These are phyloP conservation scores for Claviceps sp. DNA, from an alignment of 2,329 filamentous ascomycete genomes.

Conservation along the genomic window DNA sequence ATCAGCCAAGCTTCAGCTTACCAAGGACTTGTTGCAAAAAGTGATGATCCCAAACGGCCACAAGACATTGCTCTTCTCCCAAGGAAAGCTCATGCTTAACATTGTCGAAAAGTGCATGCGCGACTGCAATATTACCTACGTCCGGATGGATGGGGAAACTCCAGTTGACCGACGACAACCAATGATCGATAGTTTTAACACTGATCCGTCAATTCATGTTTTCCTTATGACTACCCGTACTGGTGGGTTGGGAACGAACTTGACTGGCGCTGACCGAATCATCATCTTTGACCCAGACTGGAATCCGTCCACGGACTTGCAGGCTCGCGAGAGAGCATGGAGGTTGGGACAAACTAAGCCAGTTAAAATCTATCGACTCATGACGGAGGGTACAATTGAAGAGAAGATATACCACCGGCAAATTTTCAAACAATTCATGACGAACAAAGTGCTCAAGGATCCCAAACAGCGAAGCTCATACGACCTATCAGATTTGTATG, in stretches of 20 bases:
- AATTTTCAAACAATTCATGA: conserved; percentile 96
- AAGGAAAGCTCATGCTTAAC: conserved; percentile 89
- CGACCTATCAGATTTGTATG: conserved; percentile 77
- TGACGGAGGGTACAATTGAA: conserved; percentile 95
- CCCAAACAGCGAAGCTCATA: conserved; percentile 88
- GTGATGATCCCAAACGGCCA: conserved; percentile 85
- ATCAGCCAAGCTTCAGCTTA: conserved; percentile 93
- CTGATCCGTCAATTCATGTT: conserved; percentile 61
- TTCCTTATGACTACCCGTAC: conserved; percentile 94
- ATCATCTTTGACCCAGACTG: conserved; percentile 98
- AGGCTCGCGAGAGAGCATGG: conserved; percentile 93
- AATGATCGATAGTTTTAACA: conserved; percentile 89
- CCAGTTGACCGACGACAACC: conserved; percentile 77
- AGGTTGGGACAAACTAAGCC: conserved; percentile 87
- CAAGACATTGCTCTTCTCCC: conserved; percentile 85
- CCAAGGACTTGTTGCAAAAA: conserved; percentile 65
- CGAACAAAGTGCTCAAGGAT: conserved; percentile 90
- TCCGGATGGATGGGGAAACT: conserved; percentile 89
- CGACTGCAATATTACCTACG: conserved; percentile 57
- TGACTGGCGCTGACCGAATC: conserved; percentile 88
- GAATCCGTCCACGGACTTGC: conserved; percentile 94
- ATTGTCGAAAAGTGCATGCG: conserved; percentile 76
- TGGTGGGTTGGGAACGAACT: conserved; percentile 81
- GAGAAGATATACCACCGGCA: conserved; percentile 99
- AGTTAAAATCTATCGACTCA: conserved; percentile 92